Evolutionary conservation across 2,329 filamentous ascomycete genomes (phyloP).

Genomic region (Pseudodiploospora longispora): DNA sequence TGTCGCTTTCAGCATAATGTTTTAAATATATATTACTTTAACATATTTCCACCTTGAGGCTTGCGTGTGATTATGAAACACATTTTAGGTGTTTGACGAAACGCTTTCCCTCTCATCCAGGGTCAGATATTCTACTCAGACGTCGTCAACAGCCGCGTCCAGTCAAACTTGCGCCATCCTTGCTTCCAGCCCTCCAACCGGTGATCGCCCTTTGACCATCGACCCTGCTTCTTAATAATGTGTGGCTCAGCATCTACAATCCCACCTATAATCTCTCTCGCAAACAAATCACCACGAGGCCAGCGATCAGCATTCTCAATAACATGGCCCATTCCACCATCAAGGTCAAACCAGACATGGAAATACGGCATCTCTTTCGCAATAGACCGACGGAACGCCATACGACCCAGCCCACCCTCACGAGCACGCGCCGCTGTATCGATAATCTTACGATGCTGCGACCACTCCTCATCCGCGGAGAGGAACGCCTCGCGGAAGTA

Average conservation of each 20-base stretch:
- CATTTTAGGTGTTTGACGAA: no score
- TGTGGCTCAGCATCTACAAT: conserved; percentile 81
- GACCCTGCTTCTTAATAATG: conserved; percentile 80
- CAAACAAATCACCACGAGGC: conserved; percentile 89
- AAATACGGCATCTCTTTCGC: conserved; percentile 98
- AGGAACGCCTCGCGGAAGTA: conserved; percentile 96
- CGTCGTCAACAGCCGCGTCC: conserved; percentile 49
- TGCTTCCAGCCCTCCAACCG: conserved; percentile 73
- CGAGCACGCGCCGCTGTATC: conserved; percentile 64
- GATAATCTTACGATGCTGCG: conserved; percentile 89
- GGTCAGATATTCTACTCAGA: no score
- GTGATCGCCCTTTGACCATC: conserved; percentile 65
- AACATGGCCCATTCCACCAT: conserved; percentile 86
- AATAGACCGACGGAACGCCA: conserved; percentile 73
- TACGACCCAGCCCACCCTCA: conserved; percentile 63
- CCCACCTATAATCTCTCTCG: conserved; percentile 81
- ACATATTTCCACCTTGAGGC: no score
- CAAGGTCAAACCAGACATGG: conserved; percentile 87
- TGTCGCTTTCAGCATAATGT: no score
- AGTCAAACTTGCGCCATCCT: conserved; percentile 89
- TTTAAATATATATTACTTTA: no score
- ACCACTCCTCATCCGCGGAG: conserved; percentile 83
- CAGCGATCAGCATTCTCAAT: conserved; percentile 80
- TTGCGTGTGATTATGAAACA: no score
- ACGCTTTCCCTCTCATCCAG: no score